Evolutionary conservation across 2,329 filamentous ascomycete species (phyloP).

Genomic region (Hymenoscyphus fructigenus): DNA sequence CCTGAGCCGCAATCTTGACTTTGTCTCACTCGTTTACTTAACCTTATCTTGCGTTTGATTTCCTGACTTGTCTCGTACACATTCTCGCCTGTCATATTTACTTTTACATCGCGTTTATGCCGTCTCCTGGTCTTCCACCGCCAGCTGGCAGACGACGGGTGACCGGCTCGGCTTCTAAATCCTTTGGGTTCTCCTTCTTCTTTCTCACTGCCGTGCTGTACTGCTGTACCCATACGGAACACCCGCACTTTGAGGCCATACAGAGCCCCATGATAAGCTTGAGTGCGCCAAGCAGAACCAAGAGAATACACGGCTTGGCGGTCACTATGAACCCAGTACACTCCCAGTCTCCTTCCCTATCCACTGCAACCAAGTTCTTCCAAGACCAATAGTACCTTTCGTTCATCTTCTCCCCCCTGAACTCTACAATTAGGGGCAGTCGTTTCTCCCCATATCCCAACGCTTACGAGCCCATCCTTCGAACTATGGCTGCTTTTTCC

Average conservation of each 20-base stretch:
- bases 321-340: neutral
- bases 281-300: slow-evolving; percentile 6
- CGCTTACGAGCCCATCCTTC: neutral
- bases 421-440: no score
- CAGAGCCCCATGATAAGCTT: slow-evolving; percentile 9
- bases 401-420: neutral
- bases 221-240: neutral
- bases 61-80: neutral
- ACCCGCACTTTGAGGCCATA: neutral
- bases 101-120: neutral
- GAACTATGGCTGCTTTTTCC: neutral
- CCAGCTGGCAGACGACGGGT: no score
- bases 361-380: slow-evolving; percentile 6
- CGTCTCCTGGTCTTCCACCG: neutral
- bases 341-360: slow-evolving; percentile 8
- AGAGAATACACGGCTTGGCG: slow-evolving; percentile 9
- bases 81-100: neutral
- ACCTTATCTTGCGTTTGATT: neutral
- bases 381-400: neutral
- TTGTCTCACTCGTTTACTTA: neutral
- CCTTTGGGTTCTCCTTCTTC: neutral
- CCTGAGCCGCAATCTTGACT: neutral
- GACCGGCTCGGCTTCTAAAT: neutral
- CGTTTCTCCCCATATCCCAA: neutral
- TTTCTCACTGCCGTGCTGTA: neutral